Base-by-base conservation (phyloP, 352 stramenopile genomes). In the Globisporangium radiosum region DNA sequence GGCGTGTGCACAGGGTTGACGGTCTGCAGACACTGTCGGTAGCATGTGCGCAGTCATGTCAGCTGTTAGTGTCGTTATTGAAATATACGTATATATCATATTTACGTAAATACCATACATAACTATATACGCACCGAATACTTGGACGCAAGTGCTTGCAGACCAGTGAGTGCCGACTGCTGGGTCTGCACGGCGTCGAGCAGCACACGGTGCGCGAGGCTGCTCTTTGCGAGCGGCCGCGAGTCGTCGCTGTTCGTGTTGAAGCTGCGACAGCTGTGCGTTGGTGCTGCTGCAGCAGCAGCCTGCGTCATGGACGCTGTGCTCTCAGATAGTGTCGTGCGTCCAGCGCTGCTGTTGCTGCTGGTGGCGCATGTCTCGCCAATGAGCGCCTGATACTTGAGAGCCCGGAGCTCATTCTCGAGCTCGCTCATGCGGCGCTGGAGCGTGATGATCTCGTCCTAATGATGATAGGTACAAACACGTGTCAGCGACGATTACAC, bases 1-100 rank as follows among this genome's bases (percentile, higher is more conserved):
- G 60, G 62, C 8, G 55, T 69, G 51, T 76, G 72, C 19, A 76
- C 66, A 1, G 72, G 72, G 47, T 58, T 81, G 37, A 69, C 62
- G 25, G 69, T 57, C 25, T 76, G 68, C 4, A 73, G 66, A 17
- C 68, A 65, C 56, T 75, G 57, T 49, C 58, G 13, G 0, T 13
- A 4, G n/a, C 44, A 11, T 33, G 9, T 33, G n/a, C 4, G 4
- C n/a, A 58, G 40, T 13, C 5, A n/a, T 33, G 11, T 25, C 11
- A 43, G 25, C 9, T 33, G 42, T 33, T 33, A 13, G n/a, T 0
- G 37, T 33, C 51, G 14, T 44, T 3, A 33, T 33, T 33, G 25
- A 3, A 33, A 5, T 33, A 64, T 59, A 36, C 56, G 59, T 38
- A 57, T 11, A 5, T 63, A 33, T 33, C 25, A 3, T 33, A 33